Evolutionary conservation across 2,329 filamentous ascomycete genomes (phyloP).

Genomic region (Raffaelea arxii): DNA sequence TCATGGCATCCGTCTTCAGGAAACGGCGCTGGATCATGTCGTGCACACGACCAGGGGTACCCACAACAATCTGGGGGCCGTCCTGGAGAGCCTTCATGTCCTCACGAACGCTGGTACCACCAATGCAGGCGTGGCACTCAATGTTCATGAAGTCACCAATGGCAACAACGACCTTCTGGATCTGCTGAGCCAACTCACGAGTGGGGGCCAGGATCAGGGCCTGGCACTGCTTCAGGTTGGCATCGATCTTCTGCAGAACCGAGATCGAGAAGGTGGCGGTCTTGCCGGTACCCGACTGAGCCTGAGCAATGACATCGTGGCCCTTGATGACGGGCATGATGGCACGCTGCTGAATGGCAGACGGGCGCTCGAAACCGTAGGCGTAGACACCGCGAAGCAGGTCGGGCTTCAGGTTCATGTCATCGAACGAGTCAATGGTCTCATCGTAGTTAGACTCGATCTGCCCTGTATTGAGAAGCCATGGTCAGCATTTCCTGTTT

Average conservation of each 20-base stretch:
- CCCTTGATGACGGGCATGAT: conserved; percentile 99
- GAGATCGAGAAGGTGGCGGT: conserved; percentile 99
- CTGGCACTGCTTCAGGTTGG: conserved; percentile 91
- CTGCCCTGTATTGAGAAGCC: conserved; percentile 54
- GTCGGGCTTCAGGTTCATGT: conserved; percentile 95
- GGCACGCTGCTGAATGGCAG: conserved; percentile 98
- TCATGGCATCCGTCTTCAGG: conserved; percentile 95
- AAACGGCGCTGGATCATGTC: conserved; percentile 99
- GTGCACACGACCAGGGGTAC: conserved; percentile 95
- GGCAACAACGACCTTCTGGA: conserved; percentile 97
- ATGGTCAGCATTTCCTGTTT: conserved; percentile 5
- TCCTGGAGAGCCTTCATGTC: conserved; percentile 98
- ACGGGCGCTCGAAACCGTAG: conserved; percentile 99
- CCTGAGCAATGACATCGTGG: conserved; percentile 98
- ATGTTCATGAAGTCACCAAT: conserved; percentile 99
- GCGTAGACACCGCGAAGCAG: conserved; percentile 98
- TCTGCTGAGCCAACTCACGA: conserved; percentile 97
- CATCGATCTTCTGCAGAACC: conserved; percentile 97
- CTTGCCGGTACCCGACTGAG: conserved; percentile 99
- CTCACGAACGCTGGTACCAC: conserved; percentile 94
- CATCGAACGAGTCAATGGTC: conserved; percentile 97
- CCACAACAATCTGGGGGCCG: conserved; percentile 93
- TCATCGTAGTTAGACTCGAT: conserved; percentile 99
- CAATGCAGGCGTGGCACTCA: conserved; percentile 98
- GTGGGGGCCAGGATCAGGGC: conserved; percentile 96